Base-by-base conservation (phyloP, 2,329 filamentous ascomycete genomes). In the Claviceps cyperi region DNA sequence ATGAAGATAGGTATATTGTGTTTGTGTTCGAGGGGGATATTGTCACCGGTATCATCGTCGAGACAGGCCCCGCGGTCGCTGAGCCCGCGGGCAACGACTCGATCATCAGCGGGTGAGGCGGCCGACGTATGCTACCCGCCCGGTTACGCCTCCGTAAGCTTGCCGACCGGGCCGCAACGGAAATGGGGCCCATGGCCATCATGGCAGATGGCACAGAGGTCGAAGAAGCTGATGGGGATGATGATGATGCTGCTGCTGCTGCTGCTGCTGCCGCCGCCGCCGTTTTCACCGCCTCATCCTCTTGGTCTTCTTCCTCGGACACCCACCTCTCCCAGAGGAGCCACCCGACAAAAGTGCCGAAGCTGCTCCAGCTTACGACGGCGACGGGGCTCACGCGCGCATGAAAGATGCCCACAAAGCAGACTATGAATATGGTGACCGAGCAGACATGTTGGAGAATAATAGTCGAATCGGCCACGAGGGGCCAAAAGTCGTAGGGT, bases 371-470 rank as follows among this genome's bases (percentile, higher is more conserved):
- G 55, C 85, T 83, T 13, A 94, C 89, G 4, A 97, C 82, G 0
- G 87, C 82, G n/a, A 94, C 81, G 2, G 91, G 90, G 36, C 85
- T 89, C n/a, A 96, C 80, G 39, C 88, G 80, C 58, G 90, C 82
- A 58, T 91, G 81, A 57, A 86, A 86, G 54, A 98, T 98, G 49
- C 82, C 88, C 15, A 90, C 82, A 63, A 98, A 98, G 66, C 86
- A 94, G 56, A 91, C 90, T 53, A 94, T 78, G 62, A 97, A 98
- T 51, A 98, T 91, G 49, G 86, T 85, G 53, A 97, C 90, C 7
- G 88, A 94, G 65, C 88, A 94, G 46, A 97, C 85, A 65, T 98
- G 92, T 66, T 98, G 92, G 17, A 97, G 86, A 57, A 98, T 96
- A 52, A 97, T 88, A 3, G 91, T 96, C 14, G 87, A 91, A 65